Evolutionary conservation across 305 asterid species (phyloP).

Genomic region (Fraxinus floribunda): DNA sequence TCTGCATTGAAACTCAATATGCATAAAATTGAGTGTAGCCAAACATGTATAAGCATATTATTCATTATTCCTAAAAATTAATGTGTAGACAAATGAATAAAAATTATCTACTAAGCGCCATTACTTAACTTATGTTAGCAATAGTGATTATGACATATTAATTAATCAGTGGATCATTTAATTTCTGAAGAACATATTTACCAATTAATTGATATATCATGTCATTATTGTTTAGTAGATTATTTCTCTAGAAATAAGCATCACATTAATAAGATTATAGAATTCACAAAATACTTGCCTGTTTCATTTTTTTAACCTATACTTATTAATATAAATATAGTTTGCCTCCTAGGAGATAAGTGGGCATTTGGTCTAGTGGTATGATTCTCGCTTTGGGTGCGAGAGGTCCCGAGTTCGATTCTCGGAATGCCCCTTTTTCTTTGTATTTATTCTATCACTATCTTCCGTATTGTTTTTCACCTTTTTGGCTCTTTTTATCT

Average conservation of each 20-base stretch:
- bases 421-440: slow-evolving; percentile 56
- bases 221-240: not conserved
- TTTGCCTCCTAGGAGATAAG: no score
- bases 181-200: not conserved
- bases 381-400: slow-evolving; percentile 64
- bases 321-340: no score
- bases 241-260: no score
- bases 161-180: no score
- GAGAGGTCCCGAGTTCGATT: slow-evolving; percentile 70
- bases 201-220: not conserved
- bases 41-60: not conserved
- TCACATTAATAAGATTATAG: not conserved
- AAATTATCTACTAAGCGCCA: not conserved
- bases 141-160: no score
- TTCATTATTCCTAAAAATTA: not conserved
- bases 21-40: not conserved
- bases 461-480: not conserved
- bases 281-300: no score
- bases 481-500: not conserved
- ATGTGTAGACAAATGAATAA: no score
- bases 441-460: not conserved
- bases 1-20: not conserved
- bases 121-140: no score
- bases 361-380: not conserved
- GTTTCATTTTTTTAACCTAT: no score